Base-by-base conservation (phyloP, 148 eudicot genomes). In the Spergularia marina region DNA sequence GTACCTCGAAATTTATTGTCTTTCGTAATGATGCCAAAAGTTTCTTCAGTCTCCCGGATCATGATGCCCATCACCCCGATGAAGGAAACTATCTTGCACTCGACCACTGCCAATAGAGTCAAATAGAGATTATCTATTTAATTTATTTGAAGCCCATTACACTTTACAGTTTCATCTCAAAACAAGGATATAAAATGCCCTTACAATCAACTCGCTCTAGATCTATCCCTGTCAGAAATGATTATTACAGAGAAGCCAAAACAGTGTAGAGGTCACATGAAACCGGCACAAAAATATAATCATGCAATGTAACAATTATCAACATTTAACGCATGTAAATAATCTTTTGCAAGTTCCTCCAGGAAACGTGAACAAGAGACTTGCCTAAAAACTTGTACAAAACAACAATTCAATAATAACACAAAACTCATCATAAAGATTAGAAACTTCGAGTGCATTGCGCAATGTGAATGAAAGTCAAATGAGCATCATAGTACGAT, bases 41-140 rank as follows among this genome's bases (percentile, higher is more conserved):
- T 89, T 79, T 93, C 91, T 9, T 80, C 84, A 74, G 94, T 93
- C 85, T 93, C 98, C 71, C 92, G 94, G 65, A 89, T 79, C 90
- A 91, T 91, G 80, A 93, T 85, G 53, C 96, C 98, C 44, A 72
- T 78, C 75, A 88, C 77, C 52, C 92, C 91, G 58, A 77, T 58
- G 30, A 85, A 84, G 66, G 88, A 63, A 64, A 71, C 81, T 34
- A 85, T 67, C 74, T 83, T 92, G 82, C 91, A 85, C 10, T 84
- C 87, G 49, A 81, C 87, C 82, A 90, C 96, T 91, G 85, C 82
- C 53, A 78, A 30, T 78, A 72, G 53, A 65, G 23, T 16, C 40
- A 44, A n/a, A 49, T 6, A 59, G 17, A 34, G 6, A 16, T 18
- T n/a, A 77, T 34, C 62, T 20, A 70, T 4, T 17, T 68, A 4